phyloP scores from a whole-genome alignment of 179 eudicot genomes.

The Patellifolia procumbens region DNA sequence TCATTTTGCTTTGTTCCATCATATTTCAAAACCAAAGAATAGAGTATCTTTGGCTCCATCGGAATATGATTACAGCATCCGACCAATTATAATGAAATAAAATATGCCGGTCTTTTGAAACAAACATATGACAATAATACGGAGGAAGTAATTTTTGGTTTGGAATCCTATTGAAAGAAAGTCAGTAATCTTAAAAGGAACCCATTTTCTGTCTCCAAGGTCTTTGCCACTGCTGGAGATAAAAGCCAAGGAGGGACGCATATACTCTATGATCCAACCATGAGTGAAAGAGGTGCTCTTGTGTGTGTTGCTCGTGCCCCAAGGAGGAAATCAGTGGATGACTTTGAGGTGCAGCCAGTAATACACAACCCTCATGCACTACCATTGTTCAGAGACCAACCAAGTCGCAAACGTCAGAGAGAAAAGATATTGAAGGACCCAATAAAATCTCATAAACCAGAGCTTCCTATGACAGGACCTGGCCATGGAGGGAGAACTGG shows the following conservation, averaged over 20 bases:
- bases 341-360: conserved; percentile 68
- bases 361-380: conserved; percentile 98
- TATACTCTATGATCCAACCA: conserved; percentile 81
- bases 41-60: too few relatives aligned
- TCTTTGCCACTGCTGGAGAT: conserved; percentile 83
- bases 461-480: conserved; percentile 90
- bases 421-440: conserved; percentile 94
- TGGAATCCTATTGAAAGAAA: not conserved
- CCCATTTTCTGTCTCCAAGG: conserved; percentile 37
- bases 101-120: not conserved
- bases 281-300: conserved; percentile 96
- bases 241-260: conserved; percentile 94
- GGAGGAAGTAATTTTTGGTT: not conserved
- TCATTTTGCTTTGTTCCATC: too few relatives aligned
- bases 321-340: conserved; percentile 84
- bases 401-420: conserved; percentile 93
- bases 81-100: too few relatives aligned
- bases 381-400: conserved; percentile 94
- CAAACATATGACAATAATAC: not conserved
- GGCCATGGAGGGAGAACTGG: conserved; percentile 98
- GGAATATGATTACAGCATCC: too few relatives aligned
- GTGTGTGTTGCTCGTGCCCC: conserved; percentile 99
- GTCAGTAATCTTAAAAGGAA: not conserved
- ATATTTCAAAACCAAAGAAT: too few relatives aligned
- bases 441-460: conserved; percentile 88